Percentiles rank a stretch among this genome's conserved stretches.
Evolutionary conservation across 2,329 filamentous ascomycete species (phyloP).

Genomic region (Talaromyces atroroseus): DNA sequence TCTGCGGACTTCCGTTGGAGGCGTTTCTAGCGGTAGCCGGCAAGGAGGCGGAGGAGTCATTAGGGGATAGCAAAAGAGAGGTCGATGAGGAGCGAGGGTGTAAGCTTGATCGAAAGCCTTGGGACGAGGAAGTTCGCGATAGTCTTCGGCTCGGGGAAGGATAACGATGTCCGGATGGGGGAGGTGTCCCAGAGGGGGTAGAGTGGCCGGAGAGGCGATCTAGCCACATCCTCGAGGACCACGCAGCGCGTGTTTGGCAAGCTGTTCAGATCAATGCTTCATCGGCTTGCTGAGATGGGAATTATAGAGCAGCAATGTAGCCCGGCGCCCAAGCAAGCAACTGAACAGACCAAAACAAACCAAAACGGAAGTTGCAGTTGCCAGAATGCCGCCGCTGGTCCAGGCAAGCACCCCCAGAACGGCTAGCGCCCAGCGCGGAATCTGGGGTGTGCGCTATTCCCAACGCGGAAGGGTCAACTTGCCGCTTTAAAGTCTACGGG

Average conservation of each 20-base stretch:
- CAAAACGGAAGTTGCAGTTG: not conserved
- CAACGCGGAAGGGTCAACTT: not conserved
- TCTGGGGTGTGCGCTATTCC: not conserved
- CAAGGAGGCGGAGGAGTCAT: conserved; percentile 71
- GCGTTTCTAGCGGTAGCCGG: conserved; percentile 55
- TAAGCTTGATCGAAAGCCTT: conserved; percentile 62
- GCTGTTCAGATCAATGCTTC: conserved; percentile 17
- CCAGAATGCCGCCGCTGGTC: not conserved
- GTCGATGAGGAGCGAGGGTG: conserved; percentile 70
- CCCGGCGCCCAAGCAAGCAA: not conserved
- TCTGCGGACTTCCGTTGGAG: conserved; percentile 64
- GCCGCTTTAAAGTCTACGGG: not conserved
- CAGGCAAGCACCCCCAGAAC: not conserved
- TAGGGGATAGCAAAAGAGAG: conserved; percentile 65
- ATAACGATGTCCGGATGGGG: conserved; percentile 59
- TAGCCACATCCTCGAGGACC: conserved; percentile 65
- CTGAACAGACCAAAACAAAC: not conserved
- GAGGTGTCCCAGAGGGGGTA: conserved; percentile 57
- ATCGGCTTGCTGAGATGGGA: conserved; percentile 17
- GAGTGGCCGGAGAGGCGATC: conserved; percentile 75
- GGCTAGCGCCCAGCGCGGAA: not conserved
- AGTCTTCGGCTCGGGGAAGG: conserved; percentile 66
- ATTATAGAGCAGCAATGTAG: not conserved
- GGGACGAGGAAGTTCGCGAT: conserved; percentile 62
- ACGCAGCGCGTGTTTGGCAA: conserved; percentile 1